Evolutionary conservation across 2,329 filamentous ascomycete species (phyloP), one percentile per base, ranked within the genome.

Genomic region (Parafenestella ontariensis): DNA sequence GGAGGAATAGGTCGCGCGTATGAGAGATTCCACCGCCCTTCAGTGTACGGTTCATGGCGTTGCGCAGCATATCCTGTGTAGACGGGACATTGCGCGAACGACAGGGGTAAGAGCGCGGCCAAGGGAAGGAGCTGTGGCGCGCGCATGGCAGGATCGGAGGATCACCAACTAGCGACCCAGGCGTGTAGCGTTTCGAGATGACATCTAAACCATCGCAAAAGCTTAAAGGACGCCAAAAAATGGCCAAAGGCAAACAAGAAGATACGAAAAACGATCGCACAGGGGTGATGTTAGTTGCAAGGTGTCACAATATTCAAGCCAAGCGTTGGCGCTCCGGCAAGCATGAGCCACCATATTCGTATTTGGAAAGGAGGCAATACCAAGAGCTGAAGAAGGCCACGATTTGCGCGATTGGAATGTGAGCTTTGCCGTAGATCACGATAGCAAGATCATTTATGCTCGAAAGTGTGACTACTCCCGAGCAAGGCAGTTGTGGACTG

Each of bases 1-100:
- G 71, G 63, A n/a, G 69, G 61, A 2, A 69, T 72, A 1, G 80
- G 80, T 2, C 80, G 73, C 50, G 78, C 76, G 54, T 72, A 80
- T 0, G 78, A 77, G 5, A 82, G 68, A 36, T 78, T 76, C 66
- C 74, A 79, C 18, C 61, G 54, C 2, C 79, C 79, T 3, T 61
- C 65, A 1, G 78, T 77, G 53, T 66, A 78, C 0, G 80, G 80
- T 5, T 65, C 72, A 56, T 82, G 80, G 5, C 62, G 69, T 36
- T 72, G 52, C 9, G 58, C 50, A 0, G 78, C 68, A 56, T 80
- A 81, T 20, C 73, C 64, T 13, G 69, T 64, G 61, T 81, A 81
- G 53, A 80, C 68, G 2, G 78, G 78, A 60, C 78, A 80, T 55
- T 76, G 73, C 1, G 73, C 71, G 21, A 44, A 45, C 46, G 58